Evolutionary conservation across 2,329 filamentous ascomycete species (phyloP).

Genomic region (Diaporthe sp.): DNA sequence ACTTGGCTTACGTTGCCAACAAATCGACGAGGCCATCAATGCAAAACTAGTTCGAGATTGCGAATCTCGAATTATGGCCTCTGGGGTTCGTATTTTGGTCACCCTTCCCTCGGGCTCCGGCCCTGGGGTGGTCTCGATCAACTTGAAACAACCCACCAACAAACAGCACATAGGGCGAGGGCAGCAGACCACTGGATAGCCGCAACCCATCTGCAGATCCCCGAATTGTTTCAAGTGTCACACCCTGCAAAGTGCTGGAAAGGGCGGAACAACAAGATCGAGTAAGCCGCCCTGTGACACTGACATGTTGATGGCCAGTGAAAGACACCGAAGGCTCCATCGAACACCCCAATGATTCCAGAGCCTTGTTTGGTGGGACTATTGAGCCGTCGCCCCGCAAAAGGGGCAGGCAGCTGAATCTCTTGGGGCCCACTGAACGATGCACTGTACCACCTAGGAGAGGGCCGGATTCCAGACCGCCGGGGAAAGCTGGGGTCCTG

Average conservation of each 20-base stretch:
- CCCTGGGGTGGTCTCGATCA: constrained; percentile 15
- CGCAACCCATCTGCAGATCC: constrained; percentile 35
- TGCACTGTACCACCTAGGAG: constrained; percentile 2
- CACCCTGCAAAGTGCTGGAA: constrained; percentile 29
- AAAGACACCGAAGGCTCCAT: constrained; percentile 4
- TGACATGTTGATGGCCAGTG: background rate
- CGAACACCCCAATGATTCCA: constrained; percentile 19
- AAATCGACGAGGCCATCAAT: constrained; percentile 24
- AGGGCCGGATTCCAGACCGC: constrained; percentile 30
- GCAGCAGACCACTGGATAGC: constrained; percentile 7
- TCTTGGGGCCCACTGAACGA: constrained; percentile 12
- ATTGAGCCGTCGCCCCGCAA: constrained; percentile 24
- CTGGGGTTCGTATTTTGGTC: constrained; percentile 6
- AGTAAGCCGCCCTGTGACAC: constrained; percentile 18
- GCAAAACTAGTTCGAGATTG: constrained; percentile 35
- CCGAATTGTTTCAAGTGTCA: constrained; percentile 30
- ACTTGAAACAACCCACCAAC: constrained; percentile 34
- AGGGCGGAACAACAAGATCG: constrained; percentile 24
- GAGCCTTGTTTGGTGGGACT: constrained; percentile 32
- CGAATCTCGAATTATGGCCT: constrained; percentile 18
- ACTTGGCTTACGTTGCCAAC: constrained; percentile 28
- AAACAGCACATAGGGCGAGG: constrained; percentile 4
- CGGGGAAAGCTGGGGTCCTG: constrained; percentile 31
- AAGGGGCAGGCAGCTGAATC: constrained; percentile 18
- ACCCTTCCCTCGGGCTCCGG: background rate